Conservation (phyloP, 176 grass and related monocot genomes). For the Elymus sibiricus region DNA sequence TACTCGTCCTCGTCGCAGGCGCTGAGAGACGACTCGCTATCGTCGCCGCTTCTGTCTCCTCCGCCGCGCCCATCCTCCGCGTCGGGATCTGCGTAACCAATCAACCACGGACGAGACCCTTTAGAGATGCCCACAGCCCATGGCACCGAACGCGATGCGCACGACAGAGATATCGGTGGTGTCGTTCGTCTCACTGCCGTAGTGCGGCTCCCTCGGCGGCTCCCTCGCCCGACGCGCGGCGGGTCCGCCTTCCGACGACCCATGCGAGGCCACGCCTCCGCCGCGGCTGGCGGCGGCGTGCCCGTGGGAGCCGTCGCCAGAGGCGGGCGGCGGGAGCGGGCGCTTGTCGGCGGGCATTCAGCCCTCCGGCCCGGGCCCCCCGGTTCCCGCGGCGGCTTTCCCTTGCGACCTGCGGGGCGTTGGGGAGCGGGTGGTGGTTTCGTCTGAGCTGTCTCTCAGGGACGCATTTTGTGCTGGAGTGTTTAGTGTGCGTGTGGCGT, state of each 20-base stretch:
- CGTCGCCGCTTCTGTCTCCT: conserved; percentile 12
- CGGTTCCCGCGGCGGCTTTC: background rate
- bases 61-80: background rate
- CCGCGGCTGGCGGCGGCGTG: background rate
- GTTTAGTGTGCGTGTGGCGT: background rate
- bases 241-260: background rate
- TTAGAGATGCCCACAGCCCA: conserved; percentile 19
- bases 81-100: conserved; percentile 38
- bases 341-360: conserved; percentile 41
- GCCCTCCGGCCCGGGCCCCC: background rate
- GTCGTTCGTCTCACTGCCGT: conserved; percentile 26
- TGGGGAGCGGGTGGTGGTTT: conserved; percentile 11
- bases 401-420: background rate
- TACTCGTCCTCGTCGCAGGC: conserved; percentile 35
- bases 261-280: background rate
- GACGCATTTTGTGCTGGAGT: conserved; percentile 13
- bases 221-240: background rate
- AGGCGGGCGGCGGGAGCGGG: conserved; percentile 17
- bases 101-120: background rate
- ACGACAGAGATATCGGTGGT: background rate
- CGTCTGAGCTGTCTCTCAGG: background rate
- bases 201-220: background rate
- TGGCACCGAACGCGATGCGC: conserved; percentile 1
- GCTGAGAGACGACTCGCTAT: conserved; percentile 28
- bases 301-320: conserved; percentile 6